phyloP scores from a whole-genome alignment of 352 stramenopile genomes.

The Phytophthora syringae region DNA sequence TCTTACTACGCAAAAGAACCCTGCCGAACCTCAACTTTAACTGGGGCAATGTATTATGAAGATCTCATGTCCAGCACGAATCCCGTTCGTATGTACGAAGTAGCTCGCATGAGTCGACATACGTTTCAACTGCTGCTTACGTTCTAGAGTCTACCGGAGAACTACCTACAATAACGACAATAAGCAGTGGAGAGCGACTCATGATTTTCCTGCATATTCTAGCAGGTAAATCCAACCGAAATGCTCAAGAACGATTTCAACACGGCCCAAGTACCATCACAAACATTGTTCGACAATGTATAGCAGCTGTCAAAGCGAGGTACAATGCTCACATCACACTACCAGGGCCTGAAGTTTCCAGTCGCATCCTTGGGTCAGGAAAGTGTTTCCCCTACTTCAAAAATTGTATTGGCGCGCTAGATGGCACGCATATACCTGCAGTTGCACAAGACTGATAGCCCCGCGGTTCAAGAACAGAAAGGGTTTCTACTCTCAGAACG shows the following conservation, averaged over 20 bases:
- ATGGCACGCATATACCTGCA: conserved; percentile 8
- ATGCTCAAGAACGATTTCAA: not conserved
- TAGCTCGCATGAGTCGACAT: not conserved
- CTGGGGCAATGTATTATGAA: not conserved
- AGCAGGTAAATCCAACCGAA: not conserved
- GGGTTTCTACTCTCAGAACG: conserved; percentile 3
- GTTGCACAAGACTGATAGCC: not conserved
- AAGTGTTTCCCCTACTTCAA: conserved; percentile 12
- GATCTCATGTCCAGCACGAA: not conserved
- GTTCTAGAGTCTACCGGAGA: not conserved
- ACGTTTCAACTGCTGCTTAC: not conserved
- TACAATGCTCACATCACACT: not conserved
- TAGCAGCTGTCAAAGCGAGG: not conserved
- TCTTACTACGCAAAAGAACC: conserved; percentile 3
- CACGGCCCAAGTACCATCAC: not conserved
- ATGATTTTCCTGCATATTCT: conserved; percentile 1
- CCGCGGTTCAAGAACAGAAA: conserved; percentile 5
- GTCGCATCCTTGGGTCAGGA: not conserved
- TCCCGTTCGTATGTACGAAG: not conserved
- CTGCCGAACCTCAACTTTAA: not conserved
- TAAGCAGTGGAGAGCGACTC: not conserved
- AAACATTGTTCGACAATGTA: not conserved
- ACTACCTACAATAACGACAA: not conserved
- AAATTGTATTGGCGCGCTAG: conserved; percentile 5
- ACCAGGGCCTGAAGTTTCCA: not conserved